Percentiles rank a stretch among this genome's conserved stretches.
These are phyloP conservation scores for Corylus avellana DNA, from an alignment of 306 rosid species.

Conservation along the genomic window DNA sequence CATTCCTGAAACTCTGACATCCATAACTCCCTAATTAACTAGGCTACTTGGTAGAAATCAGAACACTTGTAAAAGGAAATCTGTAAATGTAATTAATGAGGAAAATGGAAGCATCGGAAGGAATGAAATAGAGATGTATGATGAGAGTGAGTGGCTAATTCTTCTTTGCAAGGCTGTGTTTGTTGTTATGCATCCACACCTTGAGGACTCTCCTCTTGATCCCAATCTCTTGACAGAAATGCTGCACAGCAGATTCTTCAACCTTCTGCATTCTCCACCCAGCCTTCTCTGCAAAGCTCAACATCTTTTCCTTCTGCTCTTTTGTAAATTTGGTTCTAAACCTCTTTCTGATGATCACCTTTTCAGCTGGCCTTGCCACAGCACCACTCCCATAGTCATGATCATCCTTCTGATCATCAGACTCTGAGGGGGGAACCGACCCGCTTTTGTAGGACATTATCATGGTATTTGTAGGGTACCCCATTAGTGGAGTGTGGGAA, in stretches of 20 bases:
- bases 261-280: slow-evolving; percentile 59
- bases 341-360: slow-evolving; percentile 42
- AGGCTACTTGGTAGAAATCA: neutral
- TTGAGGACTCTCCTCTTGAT: slow-evolving; percentile 58
- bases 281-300: slow-evolving; percentile 50
- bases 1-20: neutral
- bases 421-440: slow-evolving; percentile 36
- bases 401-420: slow-evolving; percentile 29
- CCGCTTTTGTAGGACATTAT: slow-evolving; percentile 42
- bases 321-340: slow-evolving; percentile 58
- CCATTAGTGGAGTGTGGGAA: slow-evolving; percentile 12
- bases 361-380: slow-evolving; percentile 25
- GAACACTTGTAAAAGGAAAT: neutral
- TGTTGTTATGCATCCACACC: slow-evolving; percentile 77
- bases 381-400: slow-evolving; percentile 18
- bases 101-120: neutral
- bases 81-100: too few species aligned
- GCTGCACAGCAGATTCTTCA: slow-evolving; percentile 48
- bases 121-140: neutral
- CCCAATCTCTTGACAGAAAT: slow-evolving; percentile 57
- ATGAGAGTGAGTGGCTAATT: neutral
- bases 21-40: neutral
- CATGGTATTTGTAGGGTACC: neutral
- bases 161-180: slow-evolving; percentile 43
- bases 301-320: slow-evolving; percentile 67